Conservation (phyloP, 805 yeast species). For the Blastobotrys chiropterorum region DNA sequence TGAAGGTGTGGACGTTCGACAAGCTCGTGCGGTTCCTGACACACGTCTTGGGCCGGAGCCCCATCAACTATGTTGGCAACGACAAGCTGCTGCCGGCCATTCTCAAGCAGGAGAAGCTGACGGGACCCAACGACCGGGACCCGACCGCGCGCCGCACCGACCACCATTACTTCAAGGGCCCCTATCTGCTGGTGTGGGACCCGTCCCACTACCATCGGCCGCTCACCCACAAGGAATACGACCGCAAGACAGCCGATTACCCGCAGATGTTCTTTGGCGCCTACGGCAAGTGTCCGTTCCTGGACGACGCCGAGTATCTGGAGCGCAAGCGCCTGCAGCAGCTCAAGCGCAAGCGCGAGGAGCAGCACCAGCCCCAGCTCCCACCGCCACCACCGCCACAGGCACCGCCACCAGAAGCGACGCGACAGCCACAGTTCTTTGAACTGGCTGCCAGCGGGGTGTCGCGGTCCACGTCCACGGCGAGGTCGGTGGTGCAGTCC, state of each 20-base stretch:
- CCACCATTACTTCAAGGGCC: slow-evolving; percentile 68
- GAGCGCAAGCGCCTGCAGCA: background rate
- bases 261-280: slow-evolving; percentile 59
- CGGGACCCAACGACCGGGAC: slow-evolving; percentile 85
- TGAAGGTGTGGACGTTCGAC: slow-evolving; percentile 84
- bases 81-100: slow-evolving; percentile 45
- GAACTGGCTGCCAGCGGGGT: slow-evolving; percentile 62
- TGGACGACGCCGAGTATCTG: slow-evolving; percentile 29
- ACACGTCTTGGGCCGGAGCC: slow-evolving; percentile 30
- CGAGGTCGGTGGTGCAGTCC: slow-evolving; percentile 28
- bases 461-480: slow-evolving; percentile 36
- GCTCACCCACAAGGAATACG: slow-evolving; percentile 77
- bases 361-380: slow-evolving; percentile 30
- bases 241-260: slow-evolving; percentile 37
- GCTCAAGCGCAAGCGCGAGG: slow-evolving; percentile 47
- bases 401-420: background rate
- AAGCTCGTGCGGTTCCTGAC: slow-evolving; percentile 75
- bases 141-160: slow-evolving; percentile 82
- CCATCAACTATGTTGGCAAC: background rate
- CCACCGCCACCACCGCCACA: background rate
- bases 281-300: slow-evolving; percentile 78
- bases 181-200: slow-evolving; percentile 76
- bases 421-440: slow-evolving; percentile 30
- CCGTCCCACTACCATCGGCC: slow-evolving; percentile 73
- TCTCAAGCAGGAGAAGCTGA: slow-evolving; percentile 74